Evolutionary conservation across 108 stramenopile genomes (phyloP), one percentile per base, ranked within the genome.

Genomic region (Cyclotella choctawhatcheeana): DNA sequence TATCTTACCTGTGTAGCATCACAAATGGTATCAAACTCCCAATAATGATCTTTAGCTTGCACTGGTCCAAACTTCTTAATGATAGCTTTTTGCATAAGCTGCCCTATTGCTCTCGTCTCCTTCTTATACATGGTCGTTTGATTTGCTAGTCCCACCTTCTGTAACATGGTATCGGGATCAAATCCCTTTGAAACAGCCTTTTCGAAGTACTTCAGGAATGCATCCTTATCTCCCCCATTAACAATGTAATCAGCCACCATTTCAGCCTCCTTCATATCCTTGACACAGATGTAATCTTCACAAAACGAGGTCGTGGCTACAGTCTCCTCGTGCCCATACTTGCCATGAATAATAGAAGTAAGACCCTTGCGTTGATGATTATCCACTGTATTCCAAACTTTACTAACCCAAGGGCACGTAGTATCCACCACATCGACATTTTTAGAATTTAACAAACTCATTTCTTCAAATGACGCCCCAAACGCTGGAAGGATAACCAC

Each of bases 61-160:
- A 76, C 88, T 22, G 96, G 94, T 20, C 95, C 95, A 79, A 79
- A 93, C 77, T 95, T 95, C 58, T 88, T 84, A 78, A 97, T 93
- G 80, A 94, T 84, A 0, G 92, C 70, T 83, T 95, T 97, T 82
- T 97, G 95, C 56, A 97, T 84, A 37, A 97, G 66, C 71, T 95
- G 89, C 7, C 97, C 97, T 65, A 98, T 97, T 14, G 91, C 96
- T 50, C 94, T 84, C 13, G 97, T 98, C 80, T 98, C 97, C 71
- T 96, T 93, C 90, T 98, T 98, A 84, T 98, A 98, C 97, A 98
- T 98, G 53, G 97, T 98, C 21, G 97, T 98, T 84, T 98, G 97
- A 83, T 98, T 98, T 35, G 97, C 97, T 53, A 98, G 70, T 21
- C 97, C 97, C 47, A 98, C 82, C 84, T 97, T 98, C 16, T 76